These are phyloP conservation scores for Bothia castanella DNA, from an alignment of 1,284 basidiomycete genomes.

Conservation along the genomic window DNA sequence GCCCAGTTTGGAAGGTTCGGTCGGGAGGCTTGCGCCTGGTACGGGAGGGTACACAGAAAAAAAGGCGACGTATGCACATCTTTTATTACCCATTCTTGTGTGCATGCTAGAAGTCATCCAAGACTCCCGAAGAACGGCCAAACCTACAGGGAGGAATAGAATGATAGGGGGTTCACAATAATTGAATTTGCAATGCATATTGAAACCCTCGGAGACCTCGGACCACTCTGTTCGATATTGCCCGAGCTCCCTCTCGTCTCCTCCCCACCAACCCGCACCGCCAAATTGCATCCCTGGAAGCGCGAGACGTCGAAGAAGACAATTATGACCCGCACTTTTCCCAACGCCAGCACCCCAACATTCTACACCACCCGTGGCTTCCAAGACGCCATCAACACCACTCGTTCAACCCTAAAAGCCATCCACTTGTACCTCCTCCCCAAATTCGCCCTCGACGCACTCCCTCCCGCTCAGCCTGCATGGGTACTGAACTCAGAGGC, in stretches of 20 bases:
- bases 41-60: too few relatives aligned
- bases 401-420: conserved; percentile 55
- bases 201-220: conserved; percentile 14
- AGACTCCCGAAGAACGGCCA: too few relatives aligned
- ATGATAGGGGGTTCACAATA: too few relatives aligned
- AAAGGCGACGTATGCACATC: conserved; percentile 58
- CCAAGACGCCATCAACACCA: conserved; percentile 59
- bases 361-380: conserved; percentile 86
- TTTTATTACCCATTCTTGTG: conserved; percentile 82
- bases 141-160: too few relatives aligned
- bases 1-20: conserved; percentile 88
- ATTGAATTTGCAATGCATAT: too few relatives aligned
- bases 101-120: too few relatives aligned
- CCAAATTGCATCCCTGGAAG: conserved; percentile 19
- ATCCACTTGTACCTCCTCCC: conserved; percentile 78
- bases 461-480: conserved; percentile 55
- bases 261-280: conserved; percentile 3
- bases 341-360: conserved; percentile 51
- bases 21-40: conserved; percentile 90
- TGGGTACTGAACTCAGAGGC: conserved; percentile 60
- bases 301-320: conserved; percentile 2
- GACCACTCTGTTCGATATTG: conserved; percentile 1
- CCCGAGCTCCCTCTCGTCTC: conserved; percentile 6
- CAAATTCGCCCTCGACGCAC: conserved; percentile 56
- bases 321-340: neutral